These are phyloP conservation scores for Phlyctochytrium arcticum DNA, from an alignment of 192 early-diverging fungal species.

Conservation along the genomic window DNA sequence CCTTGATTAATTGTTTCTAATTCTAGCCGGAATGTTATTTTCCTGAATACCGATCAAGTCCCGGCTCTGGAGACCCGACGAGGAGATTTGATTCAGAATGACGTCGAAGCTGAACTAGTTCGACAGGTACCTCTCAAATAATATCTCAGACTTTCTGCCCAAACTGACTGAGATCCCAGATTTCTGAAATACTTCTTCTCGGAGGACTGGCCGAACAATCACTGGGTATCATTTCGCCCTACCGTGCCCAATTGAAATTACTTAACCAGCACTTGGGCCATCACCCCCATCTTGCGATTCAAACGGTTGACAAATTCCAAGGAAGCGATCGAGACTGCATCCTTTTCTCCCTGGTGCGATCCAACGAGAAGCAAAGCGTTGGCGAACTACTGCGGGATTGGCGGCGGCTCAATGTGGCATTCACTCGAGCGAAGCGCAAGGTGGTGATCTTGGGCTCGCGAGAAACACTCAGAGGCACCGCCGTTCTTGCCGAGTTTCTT, in stretches of 20 bases:
- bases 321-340: constrained; percentile 90
- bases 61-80: constrained; percentile 55
- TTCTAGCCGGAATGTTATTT: constrained; percentile 56
- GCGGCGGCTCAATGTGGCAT: constrained; percentile 89
- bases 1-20: background rate
- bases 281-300: constrained; percentile 57
- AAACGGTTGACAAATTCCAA: constrained; percentile 92
- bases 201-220: constrained; percentile 62
- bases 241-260: constrained; percentile 51
- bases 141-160: background rate
- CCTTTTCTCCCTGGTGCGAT: constrained; percentile 84
- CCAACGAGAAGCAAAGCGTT: constrained; percentile 64
- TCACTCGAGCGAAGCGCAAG: constrained; percentile 86
- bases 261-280: constrained; percentile 39
- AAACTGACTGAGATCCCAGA: constrained; percentile 20
- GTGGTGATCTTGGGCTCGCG: constrained; percentile 83
- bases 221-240: constrained; percentile 84
- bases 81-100: constrained; percentile 64
- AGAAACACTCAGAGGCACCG: constrained; percentile 52
- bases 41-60: constrained; percentile 76
- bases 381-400: constrained; percentile 88
- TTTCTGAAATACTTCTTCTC: constrained; percentile 51
- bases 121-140: constrained; percentile 14
- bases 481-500: constrained; percentile 29
- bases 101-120: constrained; percentile 59